Percentiles rank a stretch among this genome's conserved stretches.
phyloP scores from a whole-genome alignment of 768 basidiomycete genomes.

The Lepiota subincarnata region DNA sequence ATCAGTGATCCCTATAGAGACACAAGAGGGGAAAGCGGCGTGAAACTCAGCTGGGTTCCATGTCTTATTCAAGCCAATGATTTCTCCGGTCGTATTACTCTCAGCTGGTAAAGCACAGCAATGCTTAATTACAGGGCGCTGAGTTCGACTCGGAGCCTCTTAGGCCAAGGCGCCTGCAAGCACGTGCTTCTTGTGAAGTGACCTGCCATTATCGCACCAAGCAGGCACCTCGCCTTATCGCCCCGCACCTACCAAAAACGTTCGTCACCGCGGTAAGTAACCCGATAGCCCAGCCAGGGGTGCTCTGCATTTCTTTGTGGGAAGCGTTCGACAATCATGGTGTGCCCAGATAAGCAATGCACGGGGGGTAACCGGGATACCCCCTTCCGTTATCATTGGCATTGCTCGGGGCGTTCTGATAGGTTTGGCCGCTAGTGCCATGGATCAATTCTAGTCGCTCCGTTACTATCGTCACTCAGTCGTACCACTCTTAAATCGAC shows the following conservation, averaged over 20 bases:
- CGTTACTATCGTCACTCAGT: neutral
- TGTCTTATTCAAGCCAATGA: no score
- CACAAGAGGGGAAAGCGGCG: no score
- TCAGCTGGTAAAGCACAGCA: neutral
- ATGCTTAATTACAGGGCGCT: neutral
- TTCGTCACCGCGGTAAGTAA: neutral
- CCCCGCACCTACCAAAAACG: constrained; percentile 1
- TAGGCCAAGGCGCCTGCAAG: constrained; percentile 1
- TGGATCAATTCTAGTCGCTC: neutral
- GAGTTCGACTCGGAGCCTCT: neutral
- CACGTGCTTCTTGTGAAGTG: constrained; percentile 1
- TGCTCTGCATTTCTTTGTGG: neutral
- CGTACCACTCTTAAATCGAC: constrained; percentile 9
- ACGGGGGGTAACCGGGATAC: neutral
- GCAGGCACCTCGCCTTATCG: constrained; percentile 1
- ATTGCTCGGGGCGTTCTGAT: constrained; percentile 9
- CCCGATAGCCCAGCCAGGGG: neutral
- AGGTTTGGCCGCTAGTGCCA: constrained; percentile 6
- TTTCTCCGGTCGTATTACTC: neutral
- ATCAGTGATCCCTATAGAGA: no score
- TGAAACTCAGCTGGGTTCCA: no score
- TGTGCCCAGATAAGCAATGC: neutral
- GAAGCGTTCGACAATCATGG: neutral
- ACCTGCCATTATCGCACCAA: neutral
- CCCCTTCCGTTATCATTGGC: constrained; percentile 5